These are phyloP conservation scores for Ashbya aceris DNA, from an alignment of 1,139 yeast genomes.

Conservation along the genomic window DNA sequence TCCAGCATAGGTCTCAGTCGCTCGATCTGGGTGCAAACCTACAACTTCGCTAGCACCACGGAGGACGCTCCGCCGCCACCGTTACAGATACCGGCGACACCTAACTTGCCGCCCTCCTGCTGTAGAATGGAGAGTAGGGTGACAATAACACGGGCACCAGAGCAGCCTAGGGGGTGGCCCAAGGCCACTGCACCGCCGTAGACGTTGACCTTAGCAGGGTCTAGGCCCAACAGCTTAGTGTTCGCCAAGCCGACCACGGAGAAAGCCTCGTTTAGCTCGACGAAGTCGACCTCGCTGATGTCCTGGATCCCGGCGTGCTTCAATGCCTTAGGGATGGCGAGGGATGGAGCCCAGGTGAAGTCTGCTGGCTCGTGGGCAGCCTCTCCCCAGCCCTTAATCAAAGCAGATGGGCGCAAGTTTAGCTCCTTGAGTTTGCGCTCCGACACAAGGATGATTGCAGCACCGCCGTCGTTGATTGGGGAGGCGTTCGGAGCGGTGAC, in stretches of 20 bases:
- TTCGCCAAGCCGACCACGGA: slow-evolving; percentile 93
- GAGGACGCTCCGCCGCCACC: slow-evolving; percentile 99
- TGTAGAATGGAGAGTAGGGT: slow-evolving; percentile 67
- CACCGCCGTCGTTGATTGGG: slow-evolving; percentile 94
- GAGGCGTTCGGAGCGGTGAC: slow-evolving; percentile 97
- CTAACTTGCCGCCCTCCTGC: slow-evolving; percentile 82
- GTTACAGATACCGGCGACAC: slow-evolving; percentile 93
- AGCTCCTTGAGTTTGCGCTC: slow-evolving; percentile 76
- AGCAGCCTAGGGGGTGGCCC: slow-evolving; percentile 96
- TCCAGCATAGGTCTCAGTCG: no score
- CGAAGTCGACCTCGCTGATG: slow-evolving; percentile 44
- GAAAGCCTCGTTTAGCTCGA: slow-evolving; percentile 95
- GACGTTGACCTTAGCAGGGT: slow-evolving; percentile 67
- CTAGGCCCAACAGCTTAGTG: slow-evolving; percentile 59
- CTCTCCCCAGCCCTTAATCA: slow-evolving; percentile 92
- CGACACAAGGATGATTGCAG: slow-evolving; percentile 82
- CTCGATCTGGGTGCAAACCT: no score
- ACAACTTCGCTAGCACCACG: slow-evolving; percentile 50
- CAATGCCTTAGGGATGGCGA: slow-evolving; percentile 91
- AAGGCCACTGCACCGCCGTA: slow-evolving; percentile 98
- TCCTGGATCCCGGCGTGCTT: slow-evolving; percentile 64
- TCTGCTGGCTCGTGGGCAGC: slow-evolving; percentile 92
- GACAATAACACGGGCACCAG: slow-evolving; percentile 91
- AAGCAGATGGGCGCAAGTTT: slow-evolving; percentile 79
- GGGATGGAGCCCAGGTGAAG: slow-evolving; percentile 89